These are phyloP conservation scores for Tephrocybe sp. DNA, from an alignment of 768 basidiomycete genomes.

Conservation along the genomic window DNA sequence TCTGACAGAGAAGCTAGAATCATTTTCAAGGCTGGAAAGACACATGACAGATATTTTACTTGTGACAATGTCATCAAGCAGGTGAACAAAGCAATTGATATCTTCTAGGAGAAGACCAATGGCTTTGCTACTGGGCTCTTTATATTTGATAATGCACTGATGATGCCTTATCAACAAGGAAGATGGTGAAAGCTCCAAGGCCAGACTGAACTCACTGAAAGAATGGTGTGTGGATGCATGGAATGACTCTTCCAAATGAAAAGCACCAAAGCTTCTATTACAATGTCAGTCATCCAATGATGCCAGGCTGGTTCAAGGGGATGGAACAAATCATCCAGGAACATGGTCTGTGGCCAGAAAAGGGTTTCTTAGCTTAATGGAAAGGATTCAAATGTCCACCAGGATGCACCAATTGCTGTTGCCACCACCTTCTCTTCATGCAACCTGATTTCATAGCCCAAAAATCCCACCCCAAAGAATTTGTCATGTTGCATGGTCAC, in stretches of 20 bases:
- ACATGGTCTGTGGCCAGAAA: conserved; percentile 17
- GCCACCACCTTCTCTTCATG: conserved; percentile 16
- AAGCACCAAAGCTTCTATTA: conserved; percentile 32
- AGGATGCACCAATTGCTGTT: conserved; percentile 18
- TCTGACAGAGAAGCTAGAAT: conserved; percentile 18
- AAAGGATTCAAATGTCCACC: conserved; percentile 20
- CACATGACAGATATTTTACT: conserved; percentile 23
- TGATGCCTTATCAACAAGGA: conserved; percentile 26
- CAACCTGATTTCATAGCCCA: conserved; percentile 22
- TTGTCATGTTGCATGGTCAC: conserved; percentile 23
- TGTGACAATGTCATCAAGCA: conserved; percentile 24
- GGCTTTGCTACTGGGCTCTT: conserved; percentile 19
- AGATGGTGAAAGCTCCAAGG: conserved; percentile 26
- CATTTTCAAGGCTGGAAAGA: conserved; percentile 24
- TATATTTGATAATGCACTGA: conserved; percentile 20
- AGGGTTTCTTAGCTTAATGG: conserved; percentile 23
- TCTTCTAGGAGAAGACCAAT: conserved; percentile 19
- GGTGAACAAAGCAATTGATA: conserved; percentile 20
- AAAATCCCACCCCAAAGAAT: conserved; percentile 26
- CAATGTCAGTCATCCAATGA: conserved; percentile 25
- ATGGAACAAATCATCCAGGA: conserved; percentile 29
- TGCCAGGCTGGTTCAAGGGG: conserved; percentile 36
- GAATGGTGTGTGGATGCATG: conserved; percentile 21
- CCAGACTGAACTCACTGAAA: conserved; percentile 14
- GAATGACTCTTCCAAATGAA: conserved; percentile 20